Base-by-base conservation (phyloP, 768 basidiomycete genomes). In the Agaricus sinodeliciosus region DNA sequence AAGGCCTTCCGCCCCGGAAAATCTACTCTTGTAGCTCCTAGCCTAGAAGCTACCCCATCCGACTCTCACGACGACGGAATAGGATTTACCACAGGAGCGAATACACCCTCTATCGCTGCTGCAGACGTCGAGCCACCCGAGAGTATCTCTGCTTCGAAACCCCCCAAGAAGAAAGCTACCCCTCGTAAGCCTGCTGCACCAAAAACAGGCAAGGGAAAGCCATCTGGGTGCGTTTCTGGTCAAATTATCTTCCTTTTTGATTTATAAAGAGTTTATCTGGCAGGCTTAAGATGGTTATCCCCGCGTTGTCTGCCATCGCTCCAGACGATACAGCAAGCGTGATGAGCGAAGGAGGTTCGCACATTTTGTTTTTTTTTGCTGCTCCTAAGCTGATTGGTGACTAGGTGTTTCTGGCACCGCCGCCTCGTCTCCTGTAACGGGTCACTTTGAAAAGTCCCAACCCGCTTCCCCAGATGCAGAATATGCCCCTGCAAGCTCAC, bases 341-440 rank as follows among this genome's bases (percentile, higher is more conserved):
- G 27, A 66, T 79, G 55, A 87, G 84, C 55, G 86, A 88, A 78
- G 77, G 52, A 34, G 52, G 86, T 85, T 57, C 57, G 64, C 58
- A 7, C 39, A 12, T 7, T 36, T 45, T 9, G 25, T 34, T 41
- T 35, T 35, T n/a, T 5, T 42, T 9, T 31, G 11, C 16, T 18
- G 37, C 22, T n/a, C 47, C 18, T 34, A 25, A 45, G 62, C 43
- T 49, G 43, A 50, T 44, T 51, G 49, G 35, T 36, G 57, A 80
- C n/a, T 27, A 48, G 86, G 77, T 39, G 81, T 81, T 61, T 77
- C 82, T 12, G 80, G 80, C 26, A 88, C 87, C 13, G 85, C 84
- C 2, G 82, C 86, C 2, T 88, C 87, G 2, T 88, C 87, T 1
- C 87, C 87, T 9, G 68, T 78, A 9, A 74, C 74, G n/a, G 69